These are phyloP conservation scores for Trichosphaerium sp. DNA, from an alignment of 78 protist species.

Conservation along the genomic window DNA sequence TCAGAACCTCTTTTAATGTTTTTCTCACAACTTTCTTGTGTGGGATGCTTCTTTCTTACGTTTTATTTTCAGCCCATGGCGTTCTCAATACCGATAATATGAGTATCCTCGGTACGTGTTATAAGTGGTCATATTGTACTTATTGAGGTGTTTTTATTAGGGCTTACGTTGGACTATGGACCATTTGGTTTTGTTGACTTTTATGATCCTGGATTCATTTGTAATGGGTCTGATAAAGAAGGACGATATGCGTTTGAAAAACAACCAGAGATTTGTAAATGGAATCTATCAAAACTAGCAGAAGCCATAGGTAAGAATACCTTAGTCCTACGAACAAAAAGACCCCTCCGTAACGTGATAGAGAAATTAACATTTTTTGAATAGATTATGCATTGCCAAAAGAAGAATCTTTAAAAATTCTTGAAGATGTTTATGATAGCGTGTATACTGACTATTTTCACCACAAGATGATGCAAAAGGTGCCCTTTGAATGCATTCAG, in stretches of 20 bases:
- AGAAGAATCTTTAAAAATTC: not conserved
- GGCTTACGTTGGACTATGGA: conserved; percentile 78
- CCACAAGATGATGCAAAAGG: not conserved
- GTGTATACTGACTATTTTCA: not conserved
- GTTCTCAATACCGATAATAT: conserved; percentile 78
- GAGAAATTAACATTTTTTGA: too few species aligned
- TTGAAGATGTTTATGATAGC: not conserved
- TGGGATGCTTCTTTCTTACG: too few species aligned
- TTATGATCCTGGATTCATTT: not conserved
- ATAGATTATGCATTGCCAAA: too few species aligned
- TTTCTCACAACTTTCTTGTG: too few species aligned
- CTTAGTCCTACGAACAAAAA: too few species aligned
- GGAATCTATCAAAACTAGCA: not conserved
- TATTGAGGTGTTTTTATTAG: conserved; percentile 31
- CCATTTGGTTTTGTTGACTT: conserved; percentile 67
- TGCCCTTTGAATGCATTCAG: not conserved
- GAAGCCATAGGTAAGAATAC: not conserved
- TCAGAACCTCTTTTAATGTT: not conserved
- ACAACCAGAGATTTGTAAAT: not conserved
- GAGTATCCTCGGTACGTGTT: not conserved
- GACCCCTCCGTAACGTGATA: too few species aligned
- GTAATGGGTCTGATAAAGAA: conserved; percentile 17
- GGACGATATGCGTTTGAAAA: conserved; percentile 1
- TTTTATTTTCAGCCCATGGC: conserved; percentile 50
- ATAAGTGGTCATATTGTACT: not conserved